phyloP scores from a whole-genome alignment of 306 rosid species.

The Medicago lupulina region DNA sequence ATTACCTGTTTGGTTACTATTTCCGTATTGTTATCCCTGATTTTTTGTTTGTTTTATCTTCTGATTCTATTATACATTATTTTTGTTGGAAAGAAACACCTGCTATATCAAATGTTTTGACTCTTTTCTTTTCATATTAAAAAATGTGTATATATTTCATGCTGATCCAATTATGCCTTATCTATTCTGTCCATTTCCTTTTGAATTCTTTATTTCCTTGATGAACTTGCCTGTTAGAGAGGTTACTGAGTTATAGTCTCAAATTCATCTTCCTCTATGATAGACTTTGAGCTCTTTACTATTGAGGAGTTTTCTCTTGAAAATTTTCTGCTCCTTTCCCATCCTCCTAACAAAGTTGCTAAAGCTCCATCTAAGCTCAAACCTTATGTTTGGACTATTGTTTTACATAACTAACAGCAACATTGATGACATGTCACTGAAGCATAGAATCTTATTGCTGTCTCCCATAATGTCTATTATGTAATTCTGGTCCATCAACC shows the following conservation, averaged over 20 bases:
- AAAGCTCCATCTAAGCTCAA: constrained; percentile 5
- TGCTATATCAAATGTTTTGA: constrained; percentile 1
- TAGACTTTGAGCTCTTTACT: neutral
- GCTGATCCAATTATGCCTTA: constrained; percentile 6
- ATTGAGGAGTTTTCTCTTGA: neutral
- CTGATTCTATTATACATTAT: constrained; percentile 5
- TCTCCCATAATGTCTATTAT: neutral
- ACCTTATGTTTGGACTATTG: constrained; percentile 6
- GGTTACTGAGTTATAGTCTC: constrained; percentile 2
- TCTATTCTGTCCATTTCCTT: constrained; percentile 12
- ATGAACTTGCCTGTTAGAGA: neutral
- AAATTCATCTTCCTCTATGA: too few relatives aligned
- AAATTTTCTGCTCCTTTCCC: neutral
- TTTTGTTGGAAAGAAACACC: constrained; percentile 30
- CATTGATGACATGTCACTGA: neutral
- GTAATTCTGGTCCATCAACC: neutral
- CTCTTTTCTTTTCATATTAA: neutral
- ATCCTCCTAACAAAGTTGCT: neutral
- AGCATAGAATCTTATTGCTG: neutral
- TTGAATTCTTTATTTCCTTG: neutral
- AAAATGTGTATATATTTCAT: neutral
- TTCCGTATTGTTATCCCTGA: constrained; percentile 16
- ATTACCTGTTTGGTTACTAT: constrained; percentile 23
- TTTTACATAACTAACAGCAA: neutral
- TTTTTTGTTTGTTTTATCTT: constrained; percentile 10